Evolutionary conservation across 2,329 filamentous ascomycete genomes (phyloP).

Genomic region (Myriosclerotinia curreyana): DNA sequence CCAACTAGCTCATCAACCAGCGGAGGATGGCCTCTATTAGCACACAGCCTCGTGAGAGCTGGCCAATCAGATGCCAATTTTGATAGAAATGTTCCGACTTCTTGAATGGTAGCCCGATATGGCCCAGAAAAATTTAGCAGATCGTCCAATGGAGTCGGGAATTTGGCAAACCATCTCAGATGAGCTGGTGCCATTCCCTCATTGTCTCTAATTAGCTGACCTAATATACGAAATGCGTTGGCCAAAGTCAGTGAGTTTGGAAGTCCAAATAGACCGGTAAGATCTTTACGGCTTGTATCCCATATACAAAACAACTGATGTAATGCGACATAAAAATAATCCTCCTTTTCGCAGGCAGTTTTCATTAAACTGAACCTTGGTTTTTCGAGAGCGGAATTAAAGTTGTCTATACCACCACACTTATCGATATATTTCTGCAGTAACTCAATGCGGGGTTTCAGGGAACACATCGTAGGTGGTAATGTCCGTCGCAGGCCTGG

Average conservation of each 20-base stretch:
- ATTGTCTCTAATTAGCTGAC: slow-evolving; percentile 48
- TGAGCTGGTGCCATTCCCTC: slow-evolving; percentile 41
- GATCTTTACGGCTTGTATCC: slow-evolving; percentile 37
- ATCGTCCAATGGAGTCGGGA: slow-evolving; percentile 43
- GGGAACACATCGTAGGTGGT: slow-evolving; percentile 27
- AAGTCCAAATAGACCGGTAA: slow-evolving; percentile 41
- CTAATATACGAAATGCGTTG: slow-evolving; percentile 41
- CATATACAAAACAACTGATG: slow-evolving; percentile 65
- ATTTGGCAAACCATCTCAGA: slow-evolving; percentile 47
- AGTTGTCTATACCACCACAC: slow-evolving; percentile 30
- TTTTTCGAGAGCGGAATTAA: slow-evolving; percentile 42
- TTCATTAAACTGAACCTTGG: slow-evolving; percentile 53
- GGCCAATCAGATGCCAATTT: slow-evolving; percentile 46
- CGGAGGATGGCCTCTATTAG: slow-evolving; percentile 48
- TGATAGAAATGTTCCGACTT: slow-evolving; percentile 47
- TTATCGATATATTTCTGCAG: slow-evolving; percentile 34
- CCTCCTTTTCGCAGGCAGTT: slow-evolving; percentile 53
- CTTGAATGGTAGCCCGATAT: slow-evolving; percentile 37
- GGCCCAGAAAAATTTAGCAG: slow-evolving; percentile 36
- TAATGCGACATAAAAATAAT: slow-evolving; percentile 62
- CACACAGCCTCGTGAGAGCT: slow-evolving; percentile 41
- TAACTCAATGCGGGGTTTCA: slow-evolving; percentile 29
- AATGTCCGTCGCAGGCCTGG: slow-evolving; percentile 27
- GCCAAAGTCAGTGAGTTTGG: slow-evolving; percentile 29
- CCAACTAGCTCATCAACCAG: slow-evolving; percentile 54